Percentiles rank a stretch among this genome's conserved stretches.
phyloP scores from a whole-genome alignment of 108 stramenopile species.

The Nitzschia palea region DNA sequence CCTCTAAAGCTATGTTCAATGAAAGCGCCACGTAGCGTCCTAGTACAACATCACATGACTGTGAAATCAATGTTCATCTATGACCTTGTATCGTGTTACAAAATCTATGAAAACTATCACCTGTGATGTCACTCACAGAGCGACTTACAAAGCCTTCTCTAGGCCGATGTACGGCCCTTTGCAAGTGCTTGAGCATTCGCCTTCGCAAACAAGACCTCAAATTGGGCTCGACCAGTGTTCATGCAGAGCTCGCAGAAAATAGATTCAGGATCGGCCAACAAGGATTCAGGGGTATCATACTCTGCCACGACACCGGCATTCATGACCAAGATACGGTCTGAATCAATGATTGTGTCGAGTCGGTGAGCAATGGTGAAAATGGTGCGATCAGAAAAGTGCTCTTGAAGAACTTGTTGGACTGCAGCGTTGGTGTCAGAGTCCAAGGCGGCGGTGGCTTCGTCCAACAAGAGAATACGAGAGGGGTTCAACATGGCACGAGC shows the following conservation, averaged over 20 bases:
- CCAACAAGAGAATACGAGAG: constrained; percentile 86
- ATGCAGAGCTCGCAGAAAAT: constrained; percentile 15
- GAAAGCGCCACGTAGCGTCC: no score
- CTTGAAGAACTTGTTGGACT: constrained; percentile 79
- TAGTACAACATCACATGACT: no score
- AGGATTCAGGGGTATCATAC: constrained; percentile 62
- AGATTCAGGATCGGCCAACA: constrained; percentile 34
- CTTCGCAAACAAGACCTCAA: constrained; percentile 6
- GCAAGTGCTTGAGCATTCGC: no score
- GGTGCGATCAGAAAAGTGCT: constrained; percentile 75
- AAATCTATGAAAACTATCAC: no score
- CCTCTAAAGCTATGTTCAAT: no score
- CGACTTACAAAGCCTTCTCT: no score
- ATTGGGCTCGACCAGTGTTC: constrained; percentile 13
- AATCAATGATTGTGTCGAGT: constrained; percentile 94
- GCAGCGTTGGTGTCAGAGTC: constrained; percentile 89
- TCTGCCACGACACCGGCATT: constrained; percentile 82
- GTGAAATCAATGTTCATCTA: no score
- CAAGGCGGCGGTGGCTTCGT: constrained; percentile 91
- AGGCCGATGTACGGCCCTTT: no score
- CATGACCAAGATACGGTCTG: constrained; percentile 91
- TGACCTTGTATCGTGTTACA: no score
- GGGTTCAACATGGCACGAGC: constrained; percentile 86
- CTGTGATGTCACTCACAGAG: no score
- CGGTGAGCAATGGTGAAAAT: constrained; percentile 92